Evolutionary conservation across 2,329 filamentous ascomycete genomes (phyloP).

Genomic region (Penicillium sp.): DNA sequence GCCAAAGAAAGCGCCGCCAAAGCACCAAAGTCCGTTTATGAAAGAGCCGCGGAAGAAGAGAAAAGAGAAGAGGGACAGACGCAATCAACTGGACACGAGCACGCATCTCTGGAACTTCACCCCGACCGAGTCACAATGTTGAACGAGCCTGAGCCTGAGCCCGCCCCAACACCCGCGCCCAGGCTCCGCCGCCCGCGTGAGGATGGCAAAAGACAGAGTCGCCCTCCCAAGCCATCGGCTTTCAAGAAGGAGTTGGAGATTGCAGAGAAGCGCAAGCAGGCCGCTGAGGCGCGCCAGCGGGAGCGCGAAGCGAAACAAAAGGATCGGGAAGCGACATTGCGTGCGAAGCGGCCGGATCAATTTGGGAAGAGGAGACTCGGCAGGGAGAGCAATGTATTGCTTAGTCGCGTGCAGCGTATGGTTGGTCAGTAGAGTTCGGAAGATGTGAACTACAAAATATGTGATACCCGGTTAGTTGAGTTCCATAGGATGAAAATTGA

Average conservation of each 20-base stretch:
- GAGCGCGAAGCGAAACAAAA: conserved; percentile 69
- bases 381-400: conserved; percentile 71
- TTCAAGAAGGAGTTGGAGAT: conserved; percentile 70
- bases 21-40: conserved; percentile 34
- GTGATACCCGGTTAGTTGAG: conserved; percentile 23
- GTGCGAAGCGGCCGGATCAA: conserved; percentile 58
- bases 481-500: conserved; percentile 8
- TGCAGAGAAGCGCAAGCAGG: conserved; percentile 57
- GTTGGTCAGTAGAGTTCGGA: conserved; percentile 47
- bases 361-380: conserved; percentile 78
- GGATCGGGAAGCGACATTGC: conserved; percentile 65
- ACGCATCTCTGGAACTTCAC: conserved; percentile 54
- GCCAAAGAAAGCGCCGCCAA: conserved; percentile 51
- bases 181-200: conserved; percentile 20
- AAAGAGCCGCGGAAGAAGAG: conserved; percentile 27
- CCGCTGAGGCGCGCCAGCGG: conserved; percentile 62
- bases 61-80: conserved; percentile 28
- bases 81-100: conserved; percentile 23
- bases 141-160: conserved; percentile 41
- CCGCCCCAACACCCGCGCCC: conserved; percentile 16
- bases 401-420: conserved; percentile 75
- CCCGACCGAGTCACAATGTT: conserved; percentile 61
- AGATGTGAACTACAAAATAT: conserved; percentile 12
- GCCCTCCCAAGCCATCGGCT: conserved; percentile 43
- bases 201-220: conserved; percentile 28